Base-by-base conservation (phyloP, 805 yeast species). In the Wickerhamomyces alni region DNA sequence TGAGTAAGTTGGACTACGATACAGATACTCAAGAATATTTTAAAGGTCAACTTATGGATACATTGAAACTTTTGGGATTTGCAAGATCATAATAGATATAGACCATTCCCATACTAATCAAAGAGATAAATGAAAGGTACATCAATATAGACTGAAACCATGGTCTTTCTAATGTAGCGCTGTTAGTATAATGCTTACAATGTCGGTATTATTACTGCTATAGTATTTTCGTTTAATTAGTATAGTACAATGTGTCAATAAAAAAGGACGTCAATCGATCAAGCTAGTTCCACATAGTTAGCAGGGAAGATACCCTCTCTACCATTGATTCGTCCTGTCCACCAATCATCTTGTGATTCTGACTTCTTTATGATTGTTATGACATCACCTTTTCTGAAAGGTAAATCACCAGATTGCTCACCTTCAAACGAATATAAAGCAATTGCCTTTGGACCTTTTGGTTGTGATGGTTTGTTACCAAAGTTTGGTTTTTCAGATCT, bases 261-360 rank as follows among this genome's bases (percentile, higher is more conserved):
- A 27, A 13, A 12, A 5, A 27, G 9, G 9, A 25, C 9, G 27
- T 12, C 9, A 9, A 9, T 9, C 9, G 24, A 21, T 43, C 21
- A 66, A 11, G 67, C 71, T 52, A 89, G 63, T 58, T 89, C 95
- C 32, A 91, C 97, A 57, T 91, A 91, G 60, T 91, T 91, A 3
- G 99, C 99, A 9, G 99, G 99, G 74, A 91, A 91, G 17, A 89
- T 89, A 32, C 99, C 99, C 52, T 86, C 87, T 45, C 65, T 65
- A 11, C 94, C 91, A 50, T 84, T 85, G 39, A 79, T 67, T 58
- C 84, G 79, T 21, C 99, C 99, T 0, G 96, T 87, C 99, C 99
- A 93, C 99, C 99, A 93, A 60, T 93, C 98, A 59, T 93, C 95
- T 36, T 80, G 77, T 12, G 96, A 82, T 8, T 84, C 89, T 9